Evolutionary conservation across 1,284 basidiomycete species (phyloP), one percentile per base, ranked within the genome.

Genomic region (Golubevia sp.): DNA sequence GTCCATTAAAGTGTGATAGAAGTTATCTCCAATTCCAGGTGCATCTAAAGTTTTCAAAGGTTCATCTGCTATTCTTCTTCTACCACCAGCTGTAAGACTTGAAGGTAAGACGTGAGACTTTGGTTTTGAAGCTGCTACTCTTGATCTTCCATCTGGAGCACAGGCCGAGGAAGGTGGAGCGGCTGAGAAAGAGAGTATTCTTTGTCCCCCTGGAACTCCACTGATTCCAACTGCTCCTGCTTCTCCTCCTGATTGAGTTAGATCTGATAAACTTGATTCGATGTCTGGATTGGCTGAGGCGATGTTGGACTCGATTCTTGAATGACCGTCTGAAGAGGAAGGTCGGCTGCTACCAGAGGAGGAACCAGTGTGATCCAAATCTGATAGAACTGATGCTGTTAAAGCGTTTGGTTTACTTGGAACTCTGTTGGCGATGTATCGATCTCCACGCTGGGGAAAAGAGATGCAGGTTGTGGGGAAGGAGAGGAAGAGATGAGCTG

Each of bases 151-250:
- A 55, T 81, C 79, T 11, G 70, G 76, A 8, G 62, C 68, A 13
- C 65, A 66, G 38, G 70, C 50, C 18, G 74, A 71, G 30, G 62
- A 60, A 0, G 79, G 79, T 1, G 77, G 69, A 18, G 73, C 78
- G 1, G 79, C 78, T 5, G 75, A 79, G 57, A 81, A 82, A 3
- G 76, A 76, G 11, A 81, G 68, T 59, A 82, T 82, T 7, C 77
- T 68, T 65, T 79, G 7, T 68, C 65, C 60, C 68, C 71, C 44
- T 82, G 76, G 20, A 75, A 59, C 6, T 74, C 69, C 55, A 73
- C 65, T 23, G 76, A 77, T 34, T 77, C 74, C 79, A 44, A 81
- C 70, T 7, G 70, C 72, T 0, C 64, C 64, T 7, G 67, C 62
- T 8, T 68, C 67, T 13, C 58, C 48, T 25, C 55, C 27, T 2